Evolutionary conservation across 2,329 filamentous ascomycete species (phyloP).

Genomic region (Hypoxylon sp.): DNA sequence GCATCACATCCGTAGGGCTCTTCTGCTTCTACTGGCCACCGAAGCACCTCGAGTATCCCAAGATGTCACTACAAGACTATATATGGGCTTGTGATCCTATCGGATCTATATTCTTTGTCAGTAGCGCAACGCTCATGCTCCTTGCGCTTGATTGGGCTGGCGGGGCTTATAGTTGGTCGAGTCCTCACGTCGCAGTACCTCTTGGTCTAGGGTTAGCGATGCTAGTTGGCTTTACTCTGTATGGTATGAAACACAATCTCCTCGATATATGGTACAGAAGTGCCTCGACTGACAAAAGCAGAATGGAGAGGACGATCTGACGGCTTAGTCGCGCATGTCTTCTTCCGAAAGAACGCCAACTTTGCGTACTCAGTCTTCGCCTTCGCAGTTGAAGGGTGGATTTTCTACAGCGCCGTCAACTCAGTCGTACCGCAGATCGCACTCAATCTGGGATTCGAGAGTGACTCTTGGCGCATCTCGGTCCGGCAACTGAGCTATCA

Average conservation of each 20-base stretch:
- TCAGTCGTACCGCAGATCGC: slow-evolving; percentile 65
- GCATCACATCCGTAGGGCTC: slow-evolving; percentile 63
- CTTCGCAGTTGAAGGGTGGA: slow-evolving; percentile 72
- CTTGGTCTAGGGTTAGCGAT: slow-evolving; percentile 60
- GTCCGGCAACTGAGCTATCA: slow-evolving; percentile 64
- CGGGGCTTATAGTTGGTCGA: slow-evolving; percentile 59
- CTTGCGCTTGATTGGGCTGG: slow-evolving; percentile 64
- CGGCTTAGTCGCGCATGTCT: slow-evolving; percentile 69
- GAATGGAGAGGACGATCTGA: slow-evolving; percentile 70
- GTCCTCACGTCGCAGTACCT: slow-evolving; percentile 59
- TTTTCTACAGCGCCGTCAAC: slow-evolving; percentile 70
- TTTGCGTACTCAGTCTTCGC: slow-evolving; percentile 69
- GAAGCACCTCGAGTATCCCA: slow-evolving; percentile 57
- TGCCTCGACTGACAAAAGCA: slow-evolving; percentile 45
- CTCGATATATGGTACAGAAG: not conserved
- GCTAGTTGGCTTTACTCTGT: slow-evolving; percentile 59
- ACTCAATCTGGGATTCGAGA: slow-evolving; percentile 65
- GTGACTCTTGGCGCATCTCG: slow-evolving; percentile 63
- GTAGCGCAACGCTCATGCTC: slow-evolving; percentile 61
- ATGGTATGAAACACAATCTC: slow-evolving; percentile 54
- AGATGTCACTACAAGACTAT: slow-evolving; percentile 58
- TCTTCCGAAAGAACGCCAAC: slow-evolving; percentile 68
- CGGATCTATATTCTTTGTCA: slow-evolving; percentile 62
- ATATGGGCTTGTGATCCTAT: slow-evolving; percentile 66
- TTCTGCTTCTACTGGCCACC: slow-evolving; percentile 64